A percentile compares a stretch with the other conserved stretches of the same genome.
Evolutionary conservation across 306 rosid genomes (phyloP).

Genomic region (Fagus crenata): DNA sequence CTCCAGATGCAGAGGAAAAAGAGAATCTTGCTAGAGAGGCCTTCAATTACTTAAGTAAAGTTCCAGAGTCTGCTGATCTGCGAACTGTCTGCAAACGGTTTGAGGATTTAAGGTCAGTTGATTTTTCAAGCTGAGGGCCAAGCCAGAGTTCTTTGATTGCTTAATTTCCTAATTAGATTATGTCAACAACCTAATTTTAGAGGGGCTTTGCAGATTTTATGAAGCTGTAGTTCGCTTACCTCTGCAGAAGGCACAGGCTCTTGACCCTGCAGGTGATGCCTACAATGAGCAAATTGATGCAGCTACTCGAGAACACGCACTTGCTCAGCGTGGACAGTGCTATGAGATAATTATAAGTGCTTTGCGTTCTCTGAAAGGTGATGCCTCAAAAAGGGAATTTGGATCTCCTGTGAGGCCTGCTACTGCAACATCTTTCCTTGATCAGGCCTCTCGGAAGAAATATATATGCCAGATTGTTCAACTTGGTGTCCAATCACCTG

Average conservation of each 20-base stretch:
- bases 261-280: constrained; percentile 91
- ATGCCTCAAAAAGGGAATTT: constrained; percentile 61
- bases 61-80: constrained; percentile 95
- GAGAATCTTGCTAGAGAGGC: constrained; percentile 90
- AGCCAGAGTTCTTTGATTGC: constrained; percentile 13
- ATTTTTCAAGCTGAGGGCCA: constrained; percentile 21
- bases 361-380: constrained; percentile 79
- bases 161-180: constrained; percentile 13
- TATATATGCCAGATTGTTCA: constrained; percentile 90
- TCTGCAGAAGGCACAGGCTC: constrained; percentile 95
- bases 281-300: constrained; percentile 84
- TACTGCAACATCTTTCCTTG: constrained; percentile 63
- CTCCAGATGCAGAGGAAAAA: constrained; percentile 66
- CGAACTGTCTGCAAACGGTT: constrained; percentile 91
- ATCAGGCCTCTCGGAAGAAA: constrained; percentile 70
- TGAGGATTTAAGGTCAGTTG: constrained; percentile 84
- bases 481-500: constrained; percentile 92
- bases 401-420: constrained; percentile 71
- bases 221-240: constrained; percentile 96
- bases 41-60: constrained; percentile 74
- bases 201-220: constrained; percentile 69
- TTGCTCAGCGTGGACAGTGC: constrained; percentile 76
- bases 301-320: constrained; percentile 71
- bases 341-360: constrained; percentile 88
- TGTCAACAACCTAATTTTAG: constrained; percentile 30